phyloP scores from a whole-genome alignment of 192 early-diverging fungal genomes.

The Umbelopsis isabellina region DNA sequence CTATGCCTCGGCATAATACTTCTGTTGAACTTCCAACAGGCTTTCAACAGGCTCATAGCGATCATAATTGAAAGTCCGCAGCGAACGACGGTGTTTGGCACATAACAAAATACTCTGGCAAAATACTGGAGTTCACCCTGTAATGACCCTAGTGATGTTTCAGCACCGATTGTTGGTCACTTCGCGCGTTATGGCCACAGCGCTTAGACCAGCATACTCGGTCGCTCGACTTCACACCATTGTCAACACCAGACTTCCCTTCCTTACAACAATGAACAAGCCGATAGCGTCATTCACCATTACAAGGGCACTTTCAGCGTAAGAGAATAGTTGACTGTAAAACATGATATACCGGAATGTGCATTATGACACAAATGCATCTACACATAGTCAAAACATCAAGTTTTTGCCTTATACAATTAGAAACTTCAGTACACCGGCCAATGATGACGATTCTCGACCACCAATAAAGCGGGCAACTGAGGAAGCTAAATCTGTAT shows the following conservation, averaged over 20 bases:
- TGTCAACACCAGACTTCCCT: background rate
- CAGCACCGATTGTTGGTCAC: background rate
- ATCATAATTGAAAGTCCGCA: background rate
- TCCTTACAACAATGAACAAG: background rate
- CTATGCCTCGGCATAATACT: background rate
- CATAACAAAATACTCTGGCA: background rate
- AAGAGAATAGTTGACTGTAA: too few relatives aligned
- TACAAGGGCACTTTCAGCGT: too few relatives aligned
- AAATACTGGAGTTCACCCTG: background rate
- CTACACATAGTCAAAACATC: background rate
- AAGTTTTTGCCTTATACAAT: background rate
- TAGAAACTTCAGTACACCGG: background rate
- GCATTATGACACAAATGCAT: background rate
- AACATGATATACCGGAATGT: too few relatives aligned
- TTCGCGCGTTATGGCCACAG: background rate
- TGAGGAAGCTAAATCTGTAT: slow-evolving; percentile 11
- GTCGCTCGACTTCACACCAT: slow-evolving; percentile 15
- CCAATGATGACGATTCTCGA: background rate
- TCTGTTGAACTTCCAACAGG: too few relatives aligned
- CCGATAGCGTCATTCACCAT: background rate
- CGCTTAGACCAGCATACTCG: slow-evolving; percentile 8
- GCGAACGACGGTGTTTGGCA: background rate
- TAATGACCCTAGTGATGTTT: slow-evolving; percentile 1
- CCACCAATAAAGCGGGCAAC: background rate
- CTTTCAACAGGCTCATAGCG: background rate